These are phyloP conservation scores for Trypethelium eluteriae DNA, from an alignment of 495 filamentous ascomycete genomes.

Conservation along the genomic window DNA sequence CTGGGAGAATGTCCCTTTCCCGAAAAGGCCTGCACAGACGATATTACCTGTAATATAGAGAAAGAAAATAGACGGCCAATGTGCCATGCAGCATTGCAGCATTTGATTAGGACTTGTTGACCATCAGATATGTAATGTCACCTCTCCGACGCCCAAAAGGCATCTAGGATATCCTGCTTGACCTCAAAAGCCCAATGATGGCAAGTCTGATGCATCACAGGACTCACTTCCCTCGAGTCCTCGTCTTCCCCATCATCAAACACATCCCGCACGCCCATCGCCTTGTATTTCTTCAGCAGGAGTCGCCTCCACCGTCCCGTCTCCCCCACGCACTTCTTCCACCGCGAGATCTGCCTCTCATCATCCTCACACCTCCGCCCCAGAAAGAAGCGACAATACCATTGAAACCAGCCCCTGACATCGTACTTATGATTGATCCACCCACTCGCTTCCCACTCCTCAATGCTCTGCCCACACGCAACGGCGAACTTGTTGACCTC, in stretches of 20 bases:
- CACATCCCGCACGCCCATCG: slow-evolving; percentile 39
- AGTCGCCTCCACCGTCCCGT: slow-evolving; percentile 41
- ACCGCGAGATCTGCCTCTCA: slow-evolving; percentile 42
- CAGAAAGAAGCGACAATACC: slow-evolving; percentile 45
- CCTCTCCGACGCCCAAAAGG: slow-evolving; percentile 32
- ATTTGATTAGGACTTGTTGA: background rate
- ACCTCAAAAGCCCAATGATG: slow-evolving; percentile 46
- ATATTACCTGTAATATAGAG: background rate
- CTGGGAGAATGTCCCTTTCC: slow-evolving; percentile 3
- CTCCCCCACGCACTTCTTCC: slow-evolving; percentile 43
- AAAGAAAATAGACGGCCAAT: background rate
- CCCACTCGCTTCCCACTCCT: slow-evolving; percentile 45
- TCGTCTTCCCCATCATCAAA: slow-evolving; percentile 41
- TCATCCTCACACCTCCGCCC: slow-evolving; percentile 45
- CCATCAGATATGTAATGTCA: background rate
- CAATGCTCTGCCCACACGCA: slow-evolving; percentile 42
- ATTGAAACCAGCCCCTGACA: slow-evolving; percentile 47
- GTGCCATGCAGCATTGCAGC: background rate
- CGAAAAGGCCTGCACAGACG: background rate
- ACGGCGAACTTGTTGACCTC: slow-evolving; percentile 45
- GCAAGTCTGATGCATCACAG: slow-evolving; percentile 46
- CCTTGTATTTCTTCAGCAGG: slow-evolving; percentile 41
- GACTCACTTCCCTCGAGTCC: slow-evolving; percentile 42
- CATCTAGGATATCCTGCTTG: slow-evolving; percentile 41
- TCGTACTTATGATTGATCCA: slow-evolving; percentile 44